A percentile compares a stretch with the other conserved stretches of the same genome.
These are phyloP conservation scores for Ceratocystis eucalypticola DNA, from an alignment of 2,329 filamentous ascomycete species.

Conservation along the genomic window DNA sequence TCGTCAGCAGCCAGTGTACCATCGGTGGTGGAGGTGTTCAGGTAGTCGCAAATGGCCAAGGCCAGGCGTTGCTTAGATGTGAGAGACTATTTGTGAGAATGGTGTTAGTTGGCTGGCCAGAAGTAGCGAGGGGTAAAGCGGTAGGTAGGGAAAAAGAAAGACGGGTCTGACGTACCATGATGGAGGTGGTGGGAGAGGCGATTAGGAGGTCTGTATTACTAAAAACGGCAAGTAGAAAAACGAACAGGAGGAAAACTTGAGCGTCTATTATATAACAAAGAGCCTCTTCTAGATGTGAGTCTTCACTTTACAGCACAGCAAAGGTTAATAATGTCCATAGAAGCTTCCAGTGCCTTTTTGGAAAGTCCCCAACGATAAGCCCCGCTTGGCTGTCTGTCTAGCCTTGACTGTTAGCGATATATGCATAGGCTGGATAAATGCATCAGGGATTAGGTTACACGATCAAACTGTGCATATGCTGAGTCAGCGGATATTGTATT, in stretches of 20 bases:
- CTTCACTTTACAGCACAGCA: neutral
- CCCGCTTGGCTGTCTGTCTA: neutral
- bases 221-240: neutral
- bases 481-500: neutral
- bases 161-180: neutral
- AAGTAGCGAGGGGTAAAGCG: constrained; percentile 8
- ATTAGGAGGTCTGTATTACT: neutral
- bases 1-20: constrained; percentile 82
- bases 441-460: neutral
- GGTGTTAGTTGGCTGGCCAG: neutral
- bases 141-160: neutral
- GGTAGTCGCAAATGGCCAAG: constrained; percentile 93
- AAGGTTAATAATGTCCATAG: neutral
- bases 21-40: constrained; percentile 69
- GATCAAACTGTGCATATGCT: neutral
- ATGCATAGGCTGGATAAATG: neutral
- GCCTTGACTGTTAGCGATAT: neutral
- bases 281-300: neutral
- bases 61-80: constrained; percentile 70
- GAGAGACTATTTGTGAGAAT: constrained; percentile 24
- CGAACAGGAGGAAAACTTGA: neutral
- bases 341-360: constrained; percentile 3
- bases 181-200: neutral
- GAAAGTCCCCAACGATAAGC: neutral
- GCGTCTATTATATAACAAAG: neutral